phyloP scores from a whole-genome alignment of 192 early-diverging fungal genomes.

The Coemansia sp. region DNA sequence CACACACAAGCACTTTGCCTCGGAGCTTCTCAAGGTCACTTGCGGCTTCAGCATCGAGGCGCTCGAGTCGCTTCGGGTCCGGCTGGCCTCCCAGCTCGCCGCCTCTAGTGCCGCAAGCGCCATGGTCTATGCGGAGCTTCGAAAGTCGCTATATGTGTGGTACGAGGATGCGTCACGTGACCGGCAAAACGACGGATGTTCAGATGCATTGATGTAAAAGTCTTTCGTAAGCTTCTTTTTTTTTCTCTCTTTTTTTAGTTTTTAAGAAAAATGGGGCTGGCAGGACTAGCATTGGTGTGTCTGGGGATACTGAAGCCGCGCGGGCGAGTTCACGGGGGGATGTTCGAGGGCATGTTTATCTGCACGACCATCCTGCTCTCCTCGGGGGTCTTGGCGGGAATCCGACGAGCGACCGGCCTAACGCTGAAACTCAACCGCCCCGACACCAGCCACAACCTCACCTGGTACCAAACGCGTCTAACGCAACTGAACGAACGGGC shows the following conservation, averaged over 20 bases:
- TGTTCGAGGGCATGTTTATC: background rate
- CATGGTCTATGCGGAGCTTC: too few species aligned
- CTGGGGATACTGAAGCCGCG: constrained; percentile 12
- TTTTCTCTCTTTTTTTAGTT: background rate
- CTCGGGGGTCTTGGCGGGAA: constrained; percentile 30
- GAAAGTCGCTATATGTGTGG: background rate
- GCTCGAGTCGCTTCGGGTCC: constrained; percentile 14
- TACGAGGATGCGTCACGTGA: background rate
- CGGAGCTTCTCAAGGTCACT: constrained; percentile 1
- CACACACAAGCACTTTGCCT: background rate
- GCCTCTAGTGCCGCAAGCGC: background rate
- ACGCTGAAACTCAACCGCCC: constrained; percentile 27
- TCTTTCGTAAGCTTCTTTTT: background rate
- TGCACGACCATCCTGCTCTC: constrained; percentile 4
- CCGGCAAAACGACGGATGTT: background rate
- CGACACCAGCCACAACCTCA: too few species aligned
- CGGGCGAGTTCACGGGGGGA: background rate
- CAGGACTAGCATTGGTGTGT: background rate
- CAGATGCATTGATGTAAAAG: background rate
- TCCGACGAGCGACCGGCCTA: constrained; percentile 36
- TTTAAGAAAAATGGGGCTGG: constrained; percentile 6
- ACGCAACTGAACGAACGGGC: constrained; percentile 19
- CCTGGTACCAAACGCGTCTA: constrained; percentile 35
- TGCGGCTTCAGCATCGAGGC: constrained; percentile 10
- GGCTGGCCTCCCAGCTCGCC: background rate